Base-by-base conservation (phyloP, 1,139 yeast species). In the Saccharomyces pastorianus region DNA sequence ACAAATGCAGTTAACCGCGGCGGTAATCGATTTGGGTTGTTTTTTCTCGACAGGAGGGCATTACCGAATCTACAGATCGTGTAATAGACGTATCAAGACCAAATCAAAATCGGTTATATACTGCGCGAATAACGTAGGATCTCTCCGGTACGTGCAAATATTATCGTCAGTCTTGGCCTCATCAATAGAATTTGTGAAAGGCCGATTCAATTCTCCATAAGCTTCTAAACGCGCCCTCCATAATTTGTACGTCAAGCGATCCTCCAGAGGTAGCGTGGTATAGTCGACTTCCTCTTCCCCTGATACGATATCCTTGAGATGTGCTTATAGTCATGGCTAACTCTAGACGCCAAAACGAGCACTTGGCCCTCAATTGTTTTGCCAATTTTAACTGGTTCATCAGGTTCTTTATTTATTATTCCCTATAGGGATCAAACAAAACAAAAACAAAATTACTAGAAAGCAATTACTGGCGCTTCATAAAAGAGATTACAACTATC, bases 161-260 rank as follows among this genome's bases (percentile, higher is more conserved):
- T 81, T 88, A 13, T 76, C 68, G 55, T 81, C 85, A 56, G 76
- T 76, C 8, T 81, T 75, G 2, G 88, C 79, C 46, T 69, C 71
- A 51, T 80, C 76, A 14, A 34, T 7, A 34, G 25, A 34, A 3
- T 34, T 34, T 34, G 25, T 34, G 64, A 88, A 87, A 51, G 67
- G 71, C 52, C 72, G 73, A 31, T 76, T 72, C 58, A 85, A 68
- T 62, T 88, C 93, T 54, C 83, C 86, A 67, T 91, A 93, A 0
- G 95, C 97, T n/a, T 76, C 80, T 54, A 81, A 75, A 56, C 99
- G 82, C 11, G 84, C 97, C 70, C 90, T 91, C 99, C 99, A 95
- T 58, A 76, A 82, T 65, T 83, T 84, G 69, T 88, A 95, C 11
- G 69, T 73, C 50, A 88, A 72, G 50, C 89, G 75, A 53, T 87